Base-by-base conservation (phyloP, 768 basidiomycete species). In the Pleurotus tuoliensis region DNA sequence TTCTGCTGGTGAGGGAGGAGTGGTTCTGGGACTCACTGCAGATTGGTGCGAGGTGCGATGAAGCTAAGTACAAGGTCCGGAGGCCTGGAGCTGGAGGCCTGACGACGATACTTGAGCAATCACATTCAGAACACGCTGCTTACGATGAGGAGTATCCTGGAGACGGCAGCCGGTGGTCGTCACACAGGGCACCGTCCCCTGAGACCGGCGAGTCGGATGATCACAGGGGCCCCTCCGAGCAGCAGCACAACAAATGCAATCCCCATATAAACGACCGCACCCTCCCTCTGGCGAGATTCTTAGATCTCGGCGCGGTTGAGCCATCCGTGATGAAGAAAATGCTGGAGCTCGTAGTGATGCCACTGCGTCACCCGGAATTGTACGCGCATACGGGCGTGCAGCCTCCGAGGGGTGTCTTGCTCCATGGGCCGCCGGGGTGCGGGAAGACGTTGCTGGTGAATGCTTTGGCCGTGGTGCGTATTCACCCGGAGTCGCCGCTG, bases 351-450 rank as follows among this genome's bases (percentile, higher is more conserved):
- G 94, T 98, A 11, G 94, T 91, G 1, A 88, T 98, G 84, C 97
- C 97, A 0, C 73, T 99, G 1, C 86, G 87, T 51, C 95, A 98
- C 71, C 97, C 97, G 0, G 97, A 99, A 68, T 84, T 99, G 5
- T 98, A 98, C 72, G 71, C 91, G 4, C 89, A 94, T 61, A 95
- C 94, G 0, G 96, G 97, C 2, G 89, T 97, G 3, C 88, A 91
- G 60, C 88, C 95, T 3, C 94, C 96, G 1, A 75, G 95, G 46
- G 97, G 97, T 9, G 93, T 99, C 0, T 70, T 99, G 20, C 70
- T 99, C 6, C 91, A 98, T 69, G 97, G 97, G 1, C 96, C 97
- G 5, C 94, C 96, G 0, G 97, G 96, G 12, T 98, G 95, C 64
- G 97, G 97, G 4, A 99, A 99, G 74, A 98, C 97, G 0, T 71